Conservation (phyloP, 257 asterid species). For the Solanum gandarillasii region DNA sequence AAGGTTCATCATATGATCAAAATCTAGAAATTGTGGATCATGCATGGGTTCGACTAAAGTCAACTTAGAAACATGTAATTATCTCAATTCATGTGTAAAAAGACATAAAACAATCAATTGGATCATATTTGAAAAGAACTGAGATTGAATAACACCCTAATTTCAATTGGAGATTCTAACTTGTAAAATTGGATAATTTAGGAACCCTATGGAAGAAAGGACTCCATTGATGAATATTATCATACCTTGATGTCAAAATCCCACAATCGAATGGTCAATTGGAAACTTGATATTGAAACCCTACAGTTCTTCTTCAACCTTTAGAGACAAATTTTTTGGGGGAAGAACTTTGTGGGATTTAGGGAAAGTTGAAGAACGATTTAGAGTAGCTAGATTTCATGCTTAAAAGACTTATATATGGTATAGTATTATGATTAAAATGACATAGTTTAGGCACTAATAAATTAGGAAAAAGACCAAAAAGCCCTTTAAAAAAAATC, state of each 20-base stretch:
- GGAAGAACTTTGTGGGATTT: not conserved
- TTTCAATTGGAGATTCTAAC: too few relatives aligned
- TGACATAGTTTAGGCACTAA: not conserved
- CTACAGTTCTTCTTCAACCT: not conserved
- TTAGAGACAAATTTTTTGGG: not conserved
- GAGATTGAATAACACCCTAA: not conserved
- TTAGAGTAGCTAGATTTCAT: not conserved
- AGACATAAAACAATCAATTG: not conserved
- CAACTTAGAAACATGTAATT: not conserved
- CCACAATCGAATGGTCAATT: too few relatives aligned
- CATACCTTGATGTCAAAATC: not conserved
- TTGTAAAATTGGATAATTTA: too few relatives aligned
- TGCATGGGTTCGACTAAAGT: not conserved
- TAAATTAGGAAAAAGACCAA: not conserved
- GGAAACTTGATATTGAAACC: not conserved
- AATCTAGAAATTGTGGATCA: not conserved
- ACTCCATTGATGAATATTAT: not conserved
- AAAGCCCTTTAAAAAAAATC: not conserved
- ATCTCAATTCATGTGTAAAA: too few relatives aligned
- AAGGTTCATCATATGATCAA: not conserved
- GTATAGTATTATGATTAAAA: not conserved
- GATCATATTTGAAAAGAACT: not conserved
- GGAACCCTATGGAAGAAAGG: not conserved
- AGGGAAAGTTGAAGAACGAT: not conserved
- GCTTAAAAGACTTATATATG: not conserved